Evolutionary conservation across 2,329 filamentous ascomycete genomes (phyloP).

Genomic region (Colletotrichum cuscutae): DNA sequence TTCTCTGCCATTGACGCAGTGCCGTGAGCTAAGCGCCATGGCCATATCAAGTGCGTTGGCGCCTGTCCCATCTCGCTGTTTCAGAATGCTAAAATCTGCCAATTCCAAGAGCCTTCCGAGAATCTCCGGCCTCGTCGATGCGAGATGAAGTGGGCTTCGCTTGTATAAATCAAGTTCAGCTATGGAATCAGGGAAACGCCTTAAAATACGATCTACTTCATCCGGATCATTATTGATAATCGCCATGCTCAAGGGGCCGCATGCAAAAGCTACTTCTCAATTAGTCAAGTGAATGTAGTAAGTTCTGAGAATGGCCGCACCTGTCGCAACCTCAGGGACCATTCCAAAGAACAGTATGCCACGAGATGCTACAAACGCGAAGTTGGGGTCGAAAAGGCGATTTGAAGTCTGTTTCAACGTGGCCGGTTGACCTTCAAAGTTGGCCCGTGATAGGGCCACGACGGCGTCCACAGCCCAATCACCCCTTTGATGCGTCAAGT

Average conservation of each 20-base stretch:
- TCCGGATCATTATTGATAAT: neutral
- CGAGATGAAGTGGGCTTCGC: neutral
- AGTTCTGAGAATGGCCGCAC: neutral
- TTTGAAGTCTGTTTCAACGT: neutral
- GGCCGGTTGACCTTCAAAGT: neutral
- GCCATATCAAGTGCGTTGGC: neutral
- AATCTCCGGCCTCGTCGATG: neutral
- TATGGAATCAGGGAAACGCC: fast-evolving
- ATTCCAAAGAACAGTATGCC: too few relatives aligned
- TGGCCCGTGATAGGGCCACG: neutral
- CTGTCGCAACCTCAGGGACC: neutral
- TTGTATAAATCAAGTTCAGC: neutral
- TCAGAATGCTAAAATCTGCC: neutral
- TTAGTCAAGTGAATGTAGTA: too few relatives aligned
- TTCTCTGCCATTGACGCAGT: neutral
- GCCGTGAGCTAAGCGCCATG: fast-evolving
- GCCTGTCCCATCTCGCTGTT: neutral
- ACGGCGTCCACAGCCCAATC: neutral
- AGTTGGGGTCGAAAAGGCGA: too few relatives aligned
- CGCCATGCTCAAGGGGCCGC: neutral
- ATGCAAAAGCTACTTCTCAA: neutral
- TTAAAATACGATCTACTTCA: neutral
- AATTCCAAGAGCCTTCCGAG: neutral
- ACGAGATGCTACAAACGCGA: too few relatives aligned
- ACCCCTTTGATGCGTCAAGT: fast-evolving